Evolutionary conservation across 2,329 filamentous ascomycete genomes (phyloP).

Genomic region (Aspergillus sp.): DNA sequence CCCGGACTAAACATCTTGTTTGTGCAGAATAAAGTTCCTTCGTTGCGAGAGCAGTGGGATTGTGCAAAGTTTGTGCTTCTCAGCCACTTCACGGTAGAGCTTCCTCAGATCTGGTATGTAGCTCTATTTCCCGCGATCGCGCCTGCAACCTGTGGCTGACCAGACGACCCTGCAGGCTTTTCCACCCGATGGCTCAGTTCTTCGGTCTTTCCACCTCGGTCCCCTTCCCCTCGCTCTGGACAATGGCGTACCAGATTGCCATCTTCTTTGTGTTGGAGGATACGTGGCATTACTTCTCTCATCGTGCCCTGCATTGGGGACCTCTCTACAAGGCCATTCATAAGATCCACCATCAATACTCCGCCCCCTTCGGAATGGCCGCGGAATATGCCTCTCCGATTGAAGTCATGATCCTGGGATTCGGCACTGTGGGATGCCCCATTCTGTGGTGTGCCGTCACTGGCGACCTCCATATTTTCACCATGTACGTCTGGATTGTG

Average conservation of each 20-base stretch:
- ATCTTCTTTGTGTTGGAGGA: conserved; percentile 97
- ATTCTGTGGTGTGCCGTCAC: conserved; percentile 82
- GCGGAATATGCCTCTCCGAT: conserved; percentile 98
- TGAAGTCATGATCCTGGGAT: conserved; percentile 89
- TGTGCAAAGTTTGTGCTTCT: conserved; percentile 91
- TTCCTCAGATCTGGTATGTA: conserved; percentile 86
- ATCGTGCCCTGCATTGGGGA: conserved; percentile 89
- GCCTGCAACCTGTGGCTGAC: conserved; percentile 2
- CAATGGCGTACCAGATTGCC: conserved; percentile 85
- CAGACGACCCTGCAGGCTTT: conserved; percentile 56
- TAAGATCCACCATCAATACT: conserved; percentile 99
- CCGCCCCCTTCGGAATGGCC: conserved; percentile 90
- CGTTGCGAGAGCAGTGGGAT: conserved; percentile 88
- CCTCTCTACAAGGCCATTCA: conserved; percentile 95
- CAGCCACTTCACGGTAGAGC: conserved; percentile 94
- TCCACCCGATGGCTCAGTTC: conserved; percentile 93
- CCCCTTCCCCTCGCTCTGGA: conserved; percentile 81
- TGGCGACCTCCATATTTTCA: conserved; percentile 86
- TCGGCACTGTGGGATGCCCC: conserved; percentile 79
- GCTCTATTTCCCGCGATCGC: neutral
- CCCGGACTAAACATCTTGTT: neutral
- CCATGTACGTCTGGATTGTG: conserved; percentile 97
- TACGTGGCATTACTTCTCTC: conserved; percentile 97
- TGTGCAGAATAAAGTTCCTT: conserved; percentile 74
- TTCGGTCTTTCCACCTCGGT: conserved; percentile 85